Evolutionary conservation across 106 monocot genomes (phyloP).

Genomic region (Posidonia australis): DNA sequence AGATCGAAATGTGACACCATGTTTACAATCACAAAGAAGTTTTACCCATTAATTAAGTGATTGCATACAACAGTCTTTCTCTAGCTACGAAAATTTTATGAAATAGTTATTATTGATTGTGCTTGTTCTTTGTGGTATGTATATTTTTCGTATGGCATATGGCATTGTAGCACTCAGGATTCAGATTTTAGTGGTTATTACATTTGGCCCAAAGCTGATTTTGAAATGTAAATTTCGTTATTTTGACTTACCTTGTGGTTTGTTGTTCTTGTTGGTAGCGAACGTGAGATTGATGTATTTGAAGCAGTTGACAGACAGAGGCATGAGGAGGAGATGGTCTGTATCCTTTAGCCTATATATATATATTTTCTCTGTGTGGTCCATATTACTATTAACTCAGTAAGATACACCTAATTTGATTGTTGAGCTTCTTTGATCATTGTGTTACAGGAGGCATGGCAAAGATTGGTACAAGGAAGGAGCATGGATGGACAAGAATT

Average conservation of each 20-base stretch:
- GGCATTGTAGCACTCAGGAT: no score
- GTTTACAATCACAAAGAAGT: no score
- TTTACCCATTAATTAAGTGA: no score
- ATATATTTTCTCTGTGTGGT: neutral
- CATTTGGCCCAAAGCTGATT: no score
- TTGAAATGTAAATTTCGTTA: neutral
- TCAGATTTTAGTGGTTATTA: no score
- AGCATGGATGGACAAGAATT: constrained; percentile 21
- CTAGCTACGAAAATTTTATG: no score
- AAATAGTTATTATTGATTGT: no score
- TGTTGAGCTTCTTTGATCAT: neutral
- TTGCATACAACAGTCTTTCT: no score
- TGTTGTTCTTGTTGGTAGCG: constrained; percentile 36
- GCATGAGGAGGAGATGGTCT: constrained; percentile 78
- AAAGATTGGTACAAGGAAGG: constrained; percentile 40
- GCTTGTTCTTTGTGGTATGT: no score
- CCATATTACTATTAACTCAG: no score
- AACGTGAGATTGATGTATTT: constrained; percentile 92
- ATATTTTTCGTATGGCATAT: no score
- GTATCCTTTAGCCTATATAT: constrained; percentile 2
- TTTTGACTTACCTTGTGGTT: neutral
- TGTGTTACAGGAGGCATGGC: constrained; percentile 59
- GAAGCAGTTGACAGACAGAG: constrained; percentile 85
- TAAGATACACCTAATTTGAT: neutral
- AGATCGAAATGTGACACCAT: no score